phyloP scores from a whole-genome alignment of 169 alveolate species.

The Besnoitia besnoiti region DNA sequence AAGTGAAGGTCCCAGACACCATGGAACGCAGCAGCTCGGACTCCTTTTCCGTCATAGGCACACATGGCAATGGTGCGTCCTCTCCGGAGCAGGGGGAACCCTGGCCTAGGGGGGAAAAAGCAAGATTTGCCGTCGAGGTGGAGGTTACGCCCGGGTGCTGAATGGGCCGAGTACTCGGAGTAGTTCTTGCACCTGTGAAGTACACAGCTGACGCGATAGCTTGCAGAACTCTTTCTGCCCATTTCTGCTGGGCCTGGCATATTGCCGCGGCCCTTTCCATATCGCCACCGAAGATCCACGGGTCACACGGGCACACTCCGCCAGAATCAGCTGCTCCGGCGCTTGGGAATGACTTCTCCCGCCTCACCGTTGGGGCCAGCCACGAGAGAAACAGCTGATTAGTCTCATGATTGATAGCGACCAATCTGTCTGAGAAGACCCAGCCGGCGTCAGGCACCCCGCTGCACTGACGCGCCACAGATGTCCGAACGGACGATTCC shows the following conservation, averaged over 20 bases:
- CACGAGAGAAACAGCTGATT: slow-evolving; percentile 29
- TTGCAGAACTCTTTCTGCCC: background rate
- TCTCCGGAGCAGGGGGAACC: too few relatives aligned
- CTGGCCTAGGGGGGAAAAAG: too few relatives aligned
- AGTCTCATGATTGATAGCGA: slow-evolving; percentile 45
- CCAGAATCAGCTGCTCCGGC: background rate
- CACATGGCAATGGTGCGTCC: too few relatives aligned
- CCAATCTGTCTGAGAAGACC: slow-evolving; percentile 64
- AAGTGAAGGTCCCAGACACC: too few relatives aligned
- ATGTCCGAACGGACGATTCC: background rate
- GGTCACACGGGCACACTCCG: background rate
- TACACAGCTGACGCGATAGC: background rate
- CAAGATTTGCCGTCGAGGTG: too few relatives aligned
- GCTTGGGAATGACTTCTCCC: background rate
- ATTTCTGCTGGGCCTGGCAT: background rate
- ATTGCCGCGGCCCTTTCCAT: background rate
- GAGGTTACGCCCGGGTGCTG: too few relatives aligned
- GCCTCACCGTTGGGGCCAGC: slow-evolving; percentile 36
- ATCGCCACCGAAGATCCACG: background rate
- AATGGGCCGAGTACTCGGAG: too few relatives aligned
- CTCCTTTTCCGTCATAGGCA: too few relatives aligned
- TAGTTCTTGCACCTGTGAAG: too few relatives aligned
- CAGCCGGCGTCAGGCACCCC: slow-evolving; percentile 45
- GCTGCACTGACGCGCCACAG: background rate
- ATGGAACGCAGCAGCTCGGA: too few relatives aligned